These are phyloP conservation scores for Ceratocystis cacaofunesta DNA, from an alignment of 2,329 filamentous ascomycete genomes.

Conservation along the genomic window DNA sequence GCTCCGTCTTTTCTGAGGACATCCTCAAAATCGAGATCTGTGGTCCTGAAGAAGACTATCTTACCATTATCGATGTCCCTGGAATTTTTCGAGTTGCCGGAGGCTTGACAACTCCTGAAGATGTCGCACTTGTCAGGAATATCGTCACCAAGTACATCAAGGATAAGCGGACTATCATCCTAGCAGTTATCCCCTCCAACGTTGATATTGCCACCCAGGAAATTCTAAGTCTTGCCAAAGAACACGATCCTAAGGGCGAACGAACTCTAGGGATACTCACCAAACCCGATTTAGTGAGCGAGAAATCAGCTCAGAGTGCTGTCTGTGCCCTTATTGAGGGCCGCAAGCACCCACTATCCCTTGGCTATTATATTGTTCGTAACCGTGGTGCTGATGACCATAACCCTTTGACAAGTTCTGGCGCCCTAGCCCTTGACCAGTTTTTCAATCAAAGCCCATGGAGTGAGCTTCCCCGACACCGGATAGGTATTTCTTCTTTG, in stretches of 20 bases:
- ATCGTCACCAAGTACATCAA: conserved; percentile 29
- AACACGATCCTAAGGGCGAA: conserved; percentile 23
- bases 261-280: conserved; percentile 32
- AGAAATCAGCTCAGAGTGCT: conserved; percentile 16
- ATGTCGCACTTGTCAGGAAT: conserved; percentile 24
- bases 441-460: conserved; percentile 29
- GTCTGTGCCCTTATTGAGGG: conserved; percentile 18
- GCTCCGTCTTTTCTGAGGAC: conserved; percentile 19
- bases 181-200: conserved; percentile 29
- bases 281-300: conserved; percentile 27
- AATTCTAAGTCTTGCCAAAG: conserved; percentile 23
- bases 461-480: conserved; percentile 20
- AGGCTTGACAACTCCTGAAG: conserved; percentile 24
- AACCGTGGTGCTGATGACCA: conserved; percentile 21
- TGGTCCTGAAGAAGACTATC: conserved; percentile 22
- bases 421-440: conserved; percentile 19
- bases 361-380: conserved; percentile 21
- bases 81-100: conserved; percentile 28
- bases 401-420: not conserved
- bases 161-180: conserved; percentile 30
- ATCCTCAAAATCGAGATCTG: conserved; percentile 20
- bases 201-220: conserved; percentile 28
- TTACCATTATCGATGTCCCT: conserved; percentile 34
- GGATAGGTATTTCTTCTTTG: conserved; percentile 21
- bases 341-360: conserved; percentile 17